Evolutionary conservation across 176 grass and related monocot species (phyloP).

Genomic region (Pontederia paniculata): DNA sequence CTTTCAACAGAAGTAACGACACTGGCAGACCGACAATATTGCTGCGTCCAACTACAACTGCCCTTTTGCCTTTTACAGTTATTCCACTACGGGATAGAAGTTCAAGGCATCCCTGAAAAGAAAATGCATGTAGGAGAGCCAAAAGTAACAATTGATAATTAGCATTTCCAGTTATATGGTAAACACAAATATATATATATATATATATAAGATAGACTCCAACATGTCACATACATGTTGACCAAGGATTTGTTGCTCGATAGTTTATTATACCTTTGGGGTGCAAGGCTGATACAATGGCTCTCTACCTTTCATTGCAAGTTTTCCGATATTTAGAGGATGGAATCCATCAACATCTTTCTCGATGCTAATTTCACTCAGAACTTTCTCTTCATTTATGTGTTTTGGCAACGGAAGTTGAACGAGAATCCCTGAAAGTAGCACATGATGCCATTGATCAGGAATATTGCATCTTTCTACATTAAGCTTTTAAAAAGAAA

Average conservation of each 20-base stretch:
- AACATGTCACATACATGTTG: background rate
- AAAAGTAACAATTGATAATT: background rate
- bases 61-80: constrained; percentile 56
- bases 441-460: background rate
- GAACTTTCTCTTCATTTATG: constrained; percentile 84
- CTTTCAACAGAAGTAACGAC: constrained; percentile 83
- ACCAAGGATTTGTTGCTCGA: background rate
- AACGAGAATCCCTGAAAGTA: constrained; percentile 62
- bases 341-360: constrained; percentile 99
- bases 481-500: too few relatives aligned
- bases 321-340: constrained; percentile 93
- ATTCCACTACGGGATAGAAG: constrained; percentile 66
- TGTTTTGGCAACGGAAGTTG: constrained; percentile 92
- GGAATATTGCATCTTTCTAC: too few relatives aligned
- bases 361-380: constrained; percentile 64
- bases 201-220: background rate
- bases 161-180: background rate
- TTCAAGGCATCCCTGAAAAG: constrained; percentile 80
- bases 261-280: constrained; percentile 50
- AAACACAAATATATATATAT: background rate
- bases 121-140: background rate
- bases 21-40: constrained; percentile 88
- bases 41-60: constrained; percentile 85
- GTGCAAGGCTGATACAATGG: constrained; percentile 81
- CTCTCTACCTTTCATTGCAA: constrained; percentile 94